Conservation (phyloP, 192 early-diverging fungal genomes). For the Podila epigama region DNA sequence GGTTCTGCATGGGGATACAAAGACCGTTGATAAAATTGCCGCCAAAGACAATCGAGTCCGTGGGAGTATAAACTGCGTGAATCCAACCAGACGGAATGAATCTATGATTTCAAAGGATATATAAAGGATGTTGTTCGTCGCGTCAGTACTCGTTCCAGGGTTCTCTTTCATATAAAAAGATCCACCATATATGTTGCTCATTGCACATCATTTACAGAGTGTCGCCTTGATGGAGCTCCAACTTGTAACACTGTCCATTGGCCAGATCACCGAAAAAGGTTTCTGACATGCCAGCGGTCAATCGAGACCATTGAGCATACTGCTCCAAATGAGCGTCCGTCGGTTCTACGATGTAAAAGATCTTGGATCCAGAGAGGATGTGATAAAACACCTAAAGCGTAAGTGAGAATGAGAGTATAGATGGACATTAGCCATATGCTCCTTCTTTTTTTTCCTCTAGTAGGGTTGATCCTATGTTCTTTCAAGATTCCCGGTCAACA, state of each 20-base stretch:
- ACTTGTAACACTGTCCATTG: slow-evolving; percentile 74
- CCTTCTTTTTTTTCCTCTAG: not conserved
- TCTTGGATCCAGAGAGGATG: slow-evolving; percentile 86
- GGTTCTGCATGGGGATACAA: slow-evolving; percentile 75
- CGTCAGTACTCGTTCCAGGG: too few relatives aligned
- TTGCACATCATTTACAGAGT: slow-evolving; percentile 75
- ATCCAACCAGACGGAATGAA: slow-evolving; percentile 97
- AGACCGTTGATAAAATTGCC: slow-evolving; percentile 92
- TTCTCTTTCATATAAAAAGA: too few relatives aligned
- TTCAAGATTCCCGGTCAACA: too few relatives aligned
- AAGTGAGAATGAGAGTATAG: slow-evolving; percentile 51
- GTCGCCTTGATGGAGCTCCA: slow-evolving; percentile 79
- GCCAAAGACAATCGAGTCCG: slow-evolving; percentile 90
- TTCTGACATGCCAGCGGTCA: slow-evolving; percentile 76
- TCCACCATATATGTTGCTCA: too few relatives aligned
- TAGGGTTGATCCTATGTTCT: too few relatives aligned
- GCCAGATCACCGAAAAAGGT: slow-evolving; percentile 88
- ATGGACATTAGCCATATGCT: too few relatives aligned
- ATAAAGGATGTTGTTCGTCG: not conserved
- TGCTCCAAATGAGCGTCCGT: slow-evolving; percentile 83
- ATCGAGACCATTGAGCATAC: slow-evolving; percentile 89
- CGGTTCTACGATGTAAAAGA: slow-evolving; percentile 90
- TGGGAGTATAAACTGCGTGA: slow-evolving; percentile 91
- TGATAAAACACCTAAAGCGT: slow-evolving; percentile 94
- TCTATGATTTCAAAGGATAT: slow-evolving; percentile 50